Conservation (phyloP, 176 grass and related monocot genomes). For the Rhipidocladum racemiflorum region DNA sequence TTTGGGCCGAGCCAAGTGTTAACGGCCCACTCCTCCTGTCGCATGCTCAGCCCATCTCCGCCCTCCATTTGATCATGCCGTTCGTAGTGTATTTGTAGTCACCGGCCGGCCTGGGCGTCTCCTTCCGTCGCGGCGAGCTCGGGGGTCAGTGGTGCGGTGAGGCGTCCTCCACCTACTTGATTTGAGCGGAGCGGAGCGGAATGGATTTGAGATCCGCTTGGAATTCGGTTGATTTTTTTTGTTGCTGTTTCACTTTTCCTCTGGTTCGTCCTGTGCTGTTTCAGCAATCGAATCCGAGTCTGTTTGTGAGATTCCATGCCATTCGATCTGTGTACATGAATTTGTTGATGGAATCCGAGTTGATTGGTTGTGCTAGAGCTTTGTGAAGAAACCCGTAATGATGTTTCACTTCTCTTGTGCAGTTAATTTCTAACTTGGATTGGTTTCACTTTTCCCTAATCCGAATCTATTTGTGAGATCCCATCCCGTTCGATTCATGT, state of each 20-base stretch:
- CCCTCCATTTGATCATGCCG: background rate
- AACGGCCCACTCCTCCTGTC: too few species aligned
- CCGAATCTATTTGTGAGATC: background rate
- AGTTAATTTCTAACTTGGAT: conserved; percentile 6
- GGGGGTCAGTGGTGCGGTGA: background rate
- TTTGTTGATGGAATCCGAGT: background rate
- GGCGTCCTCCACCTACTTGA: background rate
- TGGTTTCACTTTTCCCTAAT: background rate
- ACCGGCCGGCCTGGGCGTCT: background rate
- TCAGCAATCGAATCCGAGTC: background rate
- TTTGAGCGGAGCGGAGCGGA: background rate
- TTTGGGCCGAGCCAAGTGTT: background rate
- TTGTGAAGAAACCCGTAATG: background rate
- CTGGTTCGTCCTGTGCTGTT: background rate
- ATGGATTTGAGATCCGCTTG: background rate
- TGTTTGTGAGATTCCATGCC: background rate
- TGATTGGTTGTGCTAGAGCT: background rate
- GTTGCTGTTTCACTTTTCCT: background rate
- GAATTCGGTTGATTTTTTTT: background rate
- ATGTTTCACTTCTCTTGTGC: background rate
- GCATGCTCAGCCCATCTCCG: background rate
- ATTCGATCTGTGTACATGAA: background rate
- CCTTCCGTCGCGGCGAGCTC: conserved; percentile 3
- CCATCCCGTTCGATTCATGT: background rate
- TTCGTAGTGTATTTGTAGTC: background rate